Evolutionary conservation across 2,329 filamentous ascomycete genomes (phyloP).

Genomic region (Chrysosphaeria jannelii): DNA sequence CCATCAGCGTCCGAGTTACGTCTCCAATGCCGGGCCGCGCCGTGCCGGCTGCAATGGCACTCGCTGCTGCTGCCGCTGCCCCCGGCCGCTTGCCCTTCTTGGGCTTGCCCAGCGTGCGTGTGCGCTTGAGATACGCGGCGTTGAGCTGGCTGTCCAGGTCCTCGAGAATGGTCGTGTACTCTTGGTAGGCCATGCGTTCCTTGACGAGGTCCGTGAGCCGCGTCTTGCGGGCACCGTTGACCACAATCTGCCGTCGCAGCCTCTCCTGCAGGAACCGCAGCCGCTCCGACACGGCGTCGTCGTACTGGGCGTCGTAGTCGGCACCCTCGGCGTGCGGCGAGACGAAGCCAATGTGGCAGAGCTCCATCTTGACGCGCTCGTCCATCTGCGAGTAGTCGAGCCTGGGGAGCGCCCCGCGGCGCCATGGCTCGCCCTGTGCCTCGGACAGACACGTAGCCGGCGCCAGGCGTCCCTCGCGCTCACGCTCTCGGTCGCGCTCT

Average conservation of each 20-base stretch:
- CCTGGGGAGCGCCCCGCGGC: constrained; percentile 42
- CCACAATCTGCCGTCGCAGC: constrained; percentile 52
- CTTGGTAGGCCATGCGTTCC: constrained; percentile 83
- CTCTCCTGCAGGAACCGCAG: constrained; percentile 60
- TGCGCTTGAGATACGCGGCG: constrained; percentile 82
- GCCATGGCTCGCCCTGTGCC: constrained; percentile 45
- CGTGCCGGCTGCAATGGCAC: constrained; percentile 15
- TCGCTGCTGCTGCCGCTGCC: constrained; percentile 9
- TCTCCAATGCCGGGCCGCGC: constrained; percentile 67
- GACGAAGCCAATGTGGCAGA: constrained; percentile 71
- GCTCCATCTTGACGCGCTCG: constrained; percentile 68
- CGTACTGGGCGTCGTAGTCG: constrained; percentile 68
- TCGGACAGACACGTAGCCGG: constrained; percentile 59
- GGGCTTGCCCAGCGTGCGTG: constrained; percentile 79
- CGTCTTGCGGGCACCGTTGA: constrained; percentile 75
- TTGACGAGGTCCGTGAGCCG: constrained; percentile 64
- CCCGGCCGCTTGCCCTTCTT: constrained; percentile 34
- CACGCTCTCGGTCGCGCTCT: constrained; percentile 6
- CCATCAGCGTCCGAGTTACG: constrained; percentile 73
- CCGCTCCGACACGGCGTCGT: constrained; percentile 80
- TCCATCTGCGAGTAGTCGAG: constrained; percentile 70
- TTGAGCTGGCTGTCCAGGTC: constrained; percentile 90
- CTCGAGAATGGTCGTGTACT: constrained; percentile 89
- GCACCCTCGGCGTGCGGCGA: constrained; percentile 18
- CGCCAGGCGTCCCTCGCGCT: constrained; percentile 15